Base-by-base conservation (phyloP, 2,329 filamentous ascomycete genomes). In the Chrysoporthe cubensis region DNA sequence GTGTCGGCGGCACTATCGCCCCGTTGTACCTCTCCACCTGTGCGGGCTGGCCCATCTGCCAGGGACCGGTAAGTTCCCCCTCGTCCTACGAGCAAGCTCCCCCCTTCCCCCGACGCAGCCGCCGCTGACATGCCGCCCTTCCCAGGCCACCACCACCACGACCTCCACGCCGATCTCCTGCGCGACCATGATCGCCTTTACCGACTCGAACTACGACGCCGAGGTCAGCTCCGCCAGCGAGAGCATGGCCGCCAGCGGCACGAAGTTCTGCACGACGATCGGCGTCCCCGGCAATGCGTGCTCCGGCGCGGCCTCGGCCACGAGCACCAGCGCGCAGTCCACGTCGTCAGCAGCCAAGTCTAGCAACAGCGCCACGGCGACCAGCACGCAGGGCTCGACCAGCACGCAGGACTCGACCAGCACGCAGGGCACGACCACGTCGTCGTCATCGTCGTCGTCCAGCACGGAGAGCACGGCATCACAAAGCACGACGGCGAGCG, bases 1-100 rank as follows among this genome's bases (percentile, higher is more conserved):
- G 62, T 46, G 62, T 64, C 16, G 62, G 21, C 21, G 62, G 62
- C 14, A 21, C 21, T 4, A n/a, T 52, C 18, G 50, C 21, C 21
- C 50, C 50, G n/a, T n/a, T 56, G n/a, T 57, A 32, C 42, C 50
- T 57, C 26, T 64, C 62, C 11, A 52, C 58, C 62, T 64, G 62
- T 40, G 50, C 58, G 5, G 62, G 62, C 18, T 64, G 62, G 62
- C 62, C 62, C 7, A 64, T 57, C 40, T 64, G 62, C 11, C 16
- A 57, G 11, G 62, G 62, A n/a, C 62, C 62, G 16, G 62, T 64
- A 58, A 46, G 26, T 46, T 3, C 26, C n/a, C 13, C 5, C 26
- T 26, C 11, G 18, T 40, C 13, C 18, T 11, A 26, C 5, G 4
- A 21, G 14, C 26, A 26, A 26, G 26, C 26, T 26, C 26, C 26